Evolutionary conservation across 2,329 filamentous ascomycete species (phyloP).

Genomic region (Pseudogymnoascus sp.): DNA sequence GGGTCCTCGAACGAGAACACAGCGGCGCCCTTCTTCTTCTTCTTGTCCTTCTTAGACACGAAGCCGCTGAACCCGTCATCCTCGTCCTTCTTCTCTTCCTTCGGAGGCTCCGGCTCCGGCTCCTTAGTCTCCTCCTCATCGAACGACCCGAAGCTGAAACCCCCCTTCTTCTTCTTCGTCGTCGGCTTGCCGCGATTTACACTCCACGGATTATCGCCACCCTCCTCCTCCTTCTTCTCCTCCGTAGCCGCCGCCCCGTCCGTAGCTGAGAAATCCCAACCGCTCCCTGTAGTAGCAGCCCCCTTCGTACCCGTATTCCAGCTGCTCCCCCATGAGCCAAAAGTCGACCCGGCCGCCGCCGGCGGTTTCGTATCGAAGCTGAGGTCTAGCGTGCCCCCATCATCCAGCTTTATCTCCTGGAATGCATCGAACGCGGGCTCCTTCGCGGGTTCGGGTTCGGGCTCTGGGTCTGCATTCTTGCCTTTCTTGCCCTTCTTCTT

Average conservation of each 20-base stretch:
- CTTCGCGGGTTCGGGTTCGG: conserved; percentile 28
- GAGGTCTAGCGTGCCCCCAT: conserved; percentile 48
- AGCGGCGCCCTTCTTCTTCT: conserved; percentile 32
- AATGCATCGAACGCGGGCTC: conserved; percentile 44
- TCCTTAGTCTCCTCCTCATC: conserved; percentile 32
- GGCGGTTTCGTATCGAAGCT: conserved; percentile 43
- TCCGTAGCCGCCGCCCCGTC: conserved; percentile 32
- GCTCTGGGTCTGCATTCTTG: conserved; percentile 22
- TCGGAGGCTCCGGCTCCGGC: conserved; percentile 19
- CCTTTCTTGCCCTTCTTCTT: conserved; percentile 52
- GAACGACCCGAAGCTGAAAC: conserved; percentile 40
- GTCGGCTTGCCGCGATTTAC: conserved; percentile 41
- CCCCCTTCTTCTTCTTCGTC: conserved; percentile 38
- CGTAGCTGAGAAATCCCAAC: conserved; percentile 38
- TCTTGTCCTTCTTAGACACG: conserved; percentile 37
- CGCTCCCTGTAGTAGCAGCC: conserved; percentile 19
- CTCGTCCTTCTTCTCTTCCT: conserved; percentile 29
- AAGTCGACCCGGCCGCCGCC: conserved; percentile 27
- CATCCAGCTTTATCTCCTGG: conserved; percentile 60
- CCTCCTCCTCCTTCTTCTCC: conserved; percentile 35
- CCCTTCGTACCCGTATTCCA: conserved; percentile 43
- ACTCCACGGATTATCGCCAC: conserved; percentile 43
- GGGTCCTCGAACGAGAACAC: conserved; percentile 19
- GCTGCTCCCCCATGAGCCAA: conserved; percentile 52
- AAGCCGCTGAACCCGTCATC: conserved; percentile 33